Conservation (phyloP, 2,329 filamentous ascomycete species). For the Cladosporium colombiae region DNA sequence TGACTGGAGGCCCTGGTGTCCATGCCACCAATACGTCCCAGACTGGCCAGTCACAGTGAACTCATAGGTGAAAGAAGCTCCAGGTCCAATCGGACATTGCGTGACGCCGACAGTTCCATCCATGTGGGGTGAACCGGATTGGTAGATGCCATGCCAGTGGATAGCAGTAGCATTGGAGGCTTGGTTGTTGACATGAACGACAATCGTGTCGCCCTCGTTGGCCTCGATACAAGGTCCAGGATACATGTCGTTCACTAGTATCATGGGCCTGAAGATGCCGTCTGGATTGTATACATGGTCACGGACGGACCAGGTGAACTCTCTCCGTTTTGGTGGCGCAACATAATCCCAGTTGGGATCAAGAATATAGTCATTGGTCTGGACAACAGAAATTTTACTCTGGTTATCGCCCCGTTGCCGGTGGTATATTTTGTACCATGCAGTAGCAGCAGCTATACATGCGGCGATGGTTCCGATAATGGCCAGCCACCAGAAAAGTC, state of each 20-base stretch:
- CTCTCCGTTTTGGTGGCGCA: constrained; percentile 53
- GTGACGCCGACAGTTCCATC: constrained; percentile 65
- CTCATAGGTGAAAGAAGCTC: constrained; percentile 59
- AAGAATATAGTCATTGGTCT: constrained; percentile 58
- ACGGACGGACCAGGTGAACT: constrained; percentile 62
- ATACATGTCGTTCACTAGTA: constrained; percentile 44
- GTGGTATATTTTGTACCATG: background rate
- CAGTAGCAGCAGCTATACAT: background rate
- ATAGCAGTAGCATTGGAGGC: constrained; percentile 60
- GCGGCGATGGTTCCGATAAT: background rate
- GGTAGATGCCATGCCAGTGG: constrained; percentile 70
- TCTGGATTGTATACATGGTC: constrained; percentile 63
- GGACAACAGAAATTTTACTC: constrained; percentile 23
- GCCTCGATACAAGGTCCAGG: constrained; percentile 44
- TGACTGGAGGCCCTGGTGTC: constrained; percentile 60
- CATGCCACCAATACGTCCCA: constrained; percentile 63
- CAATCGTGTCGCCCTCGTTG: constrained; percentile 65
- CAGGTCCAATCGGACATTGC: constrained; percentile 63
- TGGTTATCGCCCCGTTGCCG: background rate
- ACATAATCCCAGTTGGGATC: constrained; percentile 57
- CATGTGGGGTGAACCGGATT: constrained; percentile 67
- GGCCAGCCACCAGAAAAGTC: background rate
- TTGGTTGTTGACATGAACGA: constrained; percentile 65
- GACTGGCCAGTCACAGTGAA: constrained; percentile 53
- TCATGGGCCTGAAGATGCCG: constrained; percentile 47